These are phyloP conservation scores for Acephala macrosclerotiorum DNA, from an alignment of 2,329 filamentous ascomycete genomes.

Conservation along the genomic window DNA sequence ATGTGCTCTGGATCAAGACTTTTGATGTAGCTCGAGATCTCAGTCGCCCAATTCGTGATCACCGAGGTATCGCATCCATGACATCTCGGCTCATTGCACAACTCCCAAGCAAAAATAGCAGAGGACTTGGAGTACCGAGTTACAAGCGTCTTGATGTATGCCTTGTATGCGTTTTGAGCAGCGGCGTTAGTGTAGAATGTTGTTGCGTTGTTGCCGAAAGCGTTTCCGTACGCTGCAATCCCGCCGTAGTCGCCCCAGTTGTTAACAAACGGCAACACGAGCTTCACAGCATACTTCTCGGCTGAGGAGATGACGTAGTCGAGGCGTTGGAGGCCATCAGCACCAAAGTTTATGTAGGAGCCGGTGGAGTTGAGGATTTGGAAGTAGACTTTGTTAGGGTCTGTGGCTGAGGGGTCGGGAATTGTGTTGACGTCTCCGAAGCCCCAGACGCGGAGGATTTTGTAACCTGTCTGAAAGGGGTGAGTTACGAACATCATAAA, in stretches of 20 bases:
- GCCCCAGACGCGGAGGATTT: conserved; percentile 67
- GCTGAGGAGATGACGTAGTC: conserved; percentile 68
- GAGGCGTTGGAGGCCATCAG: conserved; percentile 68
- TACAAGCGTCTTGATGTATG: conserved; percentile 66
- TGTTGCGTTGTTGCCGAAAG: conserved; percentile 59
- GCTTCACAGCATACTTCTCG: conserved; percentile 64
- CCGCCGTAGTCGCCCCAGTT: conserved; percentile 74
- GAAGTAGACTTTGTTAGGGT: conserved; percentile 53
- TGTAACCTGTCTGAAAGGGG: conserved; percentile 56
- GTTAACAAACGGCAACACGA: conserved; percentile 71
- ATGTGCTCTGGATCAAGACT: conserved; percentile 65
- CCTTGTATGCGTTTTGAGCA: conserved; percentile 62
- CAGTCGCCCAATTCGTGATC: conserved; percentile 65
- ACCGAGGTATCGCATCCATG: conserved; percentile 63
- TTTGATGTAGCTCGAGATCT: conserved; percentile 68
- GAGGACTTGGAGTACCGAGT: conserved; percentile 64
- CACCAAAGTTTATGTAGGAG: conserved; percentile 67
- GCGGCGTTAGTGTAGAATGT: conserved; percentile 63
- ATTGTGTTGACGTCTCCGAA: conserved; percentile 63
- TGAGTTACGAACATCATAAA: conserved; percentile 14
- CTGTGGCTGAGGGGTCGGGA: conserved; percentile 43
- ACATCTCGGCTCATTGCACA: conserved; percentile 72
- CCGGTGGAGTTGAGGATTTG: conserved; percentile 53
- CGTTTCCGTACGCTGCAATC: conserved; percentile 63
- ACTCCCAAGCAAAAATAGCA: conserved; percentile 72